These are phyloP conservation scores for Saccharomycopsis sp. DNA, from an alignment of 805 yeast genomes.

Conservation along the genomic window DNA sequence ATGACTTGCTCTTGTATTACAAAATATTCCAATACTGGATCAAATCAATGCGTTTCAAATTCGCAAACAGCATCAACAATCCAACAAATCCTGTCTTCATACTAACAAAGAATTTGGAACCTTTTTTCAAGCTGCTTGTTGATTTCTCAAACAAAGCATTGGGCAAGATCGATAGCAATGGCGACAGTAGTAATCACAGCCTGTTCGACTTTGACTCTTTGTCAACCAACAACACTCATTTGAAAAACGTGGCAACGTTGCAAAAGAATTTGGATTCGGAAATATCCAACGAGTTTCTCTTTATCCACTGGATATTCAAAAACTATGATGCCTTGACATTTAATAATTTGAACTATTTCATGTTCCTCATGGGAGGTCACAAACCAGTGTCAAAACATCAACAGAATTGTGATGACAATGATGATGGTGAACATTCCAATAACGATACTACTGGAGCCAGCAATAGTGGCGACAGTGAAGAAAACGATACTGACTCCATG, in stretches of 20 bases:
- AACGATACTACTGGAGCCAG: too few relatives aligned
- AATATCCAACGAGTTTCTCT: not conserved
- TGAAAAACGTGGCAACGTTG: constrained; percentile 2
- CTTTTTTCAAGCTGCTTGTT: constrained; percentile 9
- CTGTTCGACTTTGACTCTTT: constrained; percentile 13
- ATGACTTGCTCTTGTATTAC: constrained; percentile 18
- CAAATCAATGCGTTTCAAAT: not conserved
- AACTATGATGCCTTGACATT: constrained; percentile 13
- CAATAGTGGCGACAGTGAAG: too few relatives aligned
- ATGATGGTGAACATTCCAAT: too few relatives aligned
- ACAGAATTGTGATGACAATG: too few relatives aligned
- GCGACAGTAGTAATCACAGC: constrained; percentile 13
- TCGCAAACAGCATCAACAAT: not conserved
- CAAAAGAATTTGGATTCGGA: not conserved
- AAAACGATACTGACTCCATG: constrained; percentile 2
- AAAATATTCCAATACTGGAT: constrained; percentile 12
- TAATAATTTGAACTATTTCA: constrained; percentile 16
- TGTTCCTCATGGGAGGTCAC: constrained; percentile 13
- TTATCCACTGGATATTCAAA: constrained; percentile 11
- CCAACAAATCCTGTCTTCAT: constrained; percentile 1
- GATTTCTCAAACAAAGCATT: constrained; percentile 7
- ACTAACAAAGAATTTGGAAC: not conserved
- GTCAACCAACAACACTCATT: constrained; percentile 6
- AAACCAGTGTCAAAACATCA: too few relatives aligned
- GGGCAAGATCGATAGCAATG: not conserved